phyloP scores from a whole-genome alignment of 2,329 filamentous ascomycete genomes.

The Blastomyces emzantsi region DNA sequence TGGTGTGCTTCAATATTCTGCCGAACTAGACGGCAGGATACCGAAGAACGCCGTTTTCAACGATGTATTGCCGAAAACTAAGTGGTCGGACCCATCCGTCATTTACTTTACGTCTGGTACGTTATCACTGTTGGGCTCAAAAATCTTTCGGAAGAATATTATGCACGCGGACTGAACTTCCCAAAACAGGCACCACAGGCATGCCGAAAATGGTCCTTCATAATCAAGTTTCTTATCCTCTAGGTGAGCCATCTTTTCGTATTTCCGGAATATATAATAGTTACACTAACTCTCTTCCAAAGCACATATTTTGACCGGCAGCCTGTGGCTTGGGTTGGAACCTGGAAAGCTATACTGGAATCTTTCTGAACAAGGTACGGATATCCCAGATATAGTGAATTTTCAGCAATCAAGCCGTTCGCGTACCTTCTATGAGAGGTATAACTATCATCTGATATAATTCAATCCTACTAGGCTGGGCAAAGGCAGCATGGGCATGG shows the following conservation, averaged over 20 bases:
- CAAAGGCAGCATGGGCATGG: slow-evolving; percentile 36
- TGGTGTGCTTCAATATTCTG: slow-evolving; percentile 23
- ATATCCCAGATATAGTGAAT: neutral
- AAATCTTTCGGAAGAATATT: neutral
- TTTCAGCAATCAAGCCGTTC: neutral
- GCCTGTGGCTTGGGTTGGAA: slow-evolving; percentile 30
- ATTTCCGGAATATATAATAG: neutral
- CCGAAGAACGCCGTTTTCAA: slow-evolving; percentile 19
- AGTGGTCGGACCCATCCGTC: slow-evolving; percentile 26
- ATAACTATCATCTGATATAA: slow-evolving; percentile 3
- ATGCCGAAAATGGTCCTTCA: slow-evolving; percentile 37
- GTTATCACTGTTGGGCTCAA: neutral
- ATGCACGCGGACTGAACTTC: neutral
- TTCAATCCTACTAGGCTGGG: slow-evolving; percentile 26
- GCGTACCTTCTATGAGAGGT: neutral
- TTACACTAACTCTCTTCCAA: neutral
- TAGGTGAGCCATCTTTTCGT: slow-evolving; percentile 18
- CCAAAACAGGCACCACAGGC: slow-evolving; percentile 28
- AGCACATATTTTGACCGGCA: slow-evolving; percentile 33
- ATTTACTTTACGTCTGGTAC: slow-evolving; percentile 32
- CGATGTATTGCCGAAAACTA: slow-evolving; percentile 18
- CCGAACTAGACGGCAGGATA: slow-evolving; percentile 21
- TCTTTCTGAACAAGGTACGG: slow-evolving; percentile 31
- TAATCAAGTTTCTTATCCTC: slow-evolving; percentile 34
- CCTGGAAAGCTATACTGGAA: slow-evolving; percentile 34